phyloP scores from a whole-genome alignment of 495 filamentous ascomycete species.

The Sordaria brevicollis region DNA sequence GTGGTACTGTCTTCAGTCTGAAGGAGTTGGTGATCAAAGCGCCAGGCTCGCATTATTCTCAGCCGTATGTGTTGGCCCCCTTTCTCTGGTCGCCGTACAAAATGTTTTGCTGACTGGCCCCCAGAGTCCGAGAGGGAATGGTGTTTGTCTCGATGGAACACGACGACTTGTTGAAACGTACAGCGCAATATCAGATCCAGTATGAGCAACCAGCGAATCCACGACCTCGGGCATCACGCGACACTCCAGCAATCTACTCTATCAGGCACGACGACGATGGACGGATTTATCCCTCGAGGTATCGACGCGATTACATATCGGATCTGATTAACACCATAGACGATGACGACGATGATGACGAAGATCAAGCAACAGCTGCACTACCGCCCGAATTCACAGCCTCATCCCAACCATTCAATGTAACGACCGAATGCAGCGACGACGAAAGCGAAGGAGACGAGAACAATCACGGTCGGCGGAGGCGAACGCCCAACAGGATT shows the following conservation, averaged over 20 bases:
- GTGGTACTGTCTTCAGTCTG: slow-evolving; percentile 65
- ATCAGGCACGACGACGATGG: slow-evolving; percentile 37
- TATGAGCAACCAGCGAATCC: slow-evolving; percentile 34
- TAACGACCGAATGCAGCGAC: slow-evolving; percentile 44
- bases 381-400: slow-evolving; percentile 42
- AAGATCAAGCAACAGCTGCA: slow-evolving; percentile 34
- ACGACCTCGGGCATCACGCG: slow-evolving; percentile 1
- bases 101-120: slow-evolving; percentile 14
- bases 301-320: slow-evolving; percentile 26
- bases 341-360: slow-evolving; percentile 44
- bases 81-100: background rate
- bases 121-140: slow-evolving; percentile 84
- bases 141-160: slow-evolving; percentile 81
- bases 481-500: slow-evolving; percentile 33
- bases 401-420: slow-evolving; percentile 29
- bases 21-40: slow-evolving; percentile 83
- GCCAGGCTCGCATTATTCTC: slow-evolving; percentile 67
- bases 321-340: background rate
- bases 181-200: slow-evolving; percentile 66
- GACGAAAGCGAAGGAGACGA: slow-evolving; percentile 34
- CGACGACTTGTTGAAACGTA: slow-evolving; percentile 62
- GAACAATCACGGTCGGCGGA: slow-evolving; percentile 3
- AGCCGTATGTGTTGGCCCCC: slow-evolving; percentile 54
- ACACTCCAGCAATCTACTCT: slow-evolving; percentile 30
- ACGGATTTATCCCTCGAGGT: slow-evolving; percentile 25